Evolutionary conservation across 176 grass and related monocot genomes (phyloP), one percentile per base, ranked within the genome.

Genomic region (Bonia amplexicaulis): DNA sequence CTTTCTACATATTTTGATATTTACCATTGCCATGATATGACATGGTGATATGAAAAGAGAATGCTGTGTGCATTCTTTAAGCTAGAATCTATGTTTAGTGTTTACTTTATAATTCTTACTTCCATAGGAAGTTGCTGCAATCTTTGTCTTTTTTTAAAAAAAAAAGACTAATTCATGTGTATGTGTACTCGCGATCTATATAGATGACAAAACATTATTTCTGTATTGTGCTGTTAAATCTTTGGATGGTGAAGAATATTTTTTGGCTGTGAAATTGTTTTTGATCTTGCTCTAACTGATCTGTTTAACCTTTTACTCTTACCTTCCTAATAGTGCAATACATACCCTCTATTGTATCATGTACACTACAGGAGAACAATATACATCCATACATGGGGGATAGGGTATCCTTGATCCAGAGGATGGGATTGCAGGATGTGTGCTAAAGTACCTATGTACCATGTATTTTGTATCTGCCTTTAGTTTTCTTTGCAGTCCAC

Each of bases 1-100:
- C 40, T 47, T 80, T 80, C 42, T 69, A 8, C 16, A 89, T 15
- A 12, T 74, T 85, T 59, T 55, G 13, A 51, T 81, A 68, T 20
- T 74, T 48, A 67, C 25, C 35, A 71, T 70, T 82, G 26, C 25
- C 5, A 58, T 47, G 45, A 64, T 66, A 48, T 80, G 51, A 20
- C 72, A 52, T 33, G 26, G 46, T 81, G 59, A 59, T 62, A 54
- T 33, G n/a, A 61, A 61, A 61, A 75, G 77, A 37, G 3, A 89
- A 61, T 74, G 17, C 13, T 49, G 3, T 23, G 29, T 27, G 22
- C 17, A 83, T 44, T 64, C 12, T 47, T 63, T 22, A 48, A 84
- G 47, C 40, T 72, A 29, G n/a, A 63, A 71, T 12, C 27, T 65
- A n/a, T 59, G 6, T 80, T 74, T 68, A 74, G 33, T 84, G 6